Base-by-base conservation (phyloP, 2,329 filamentous ascomycete genomes). In the Ilyonectria robusta region DNA sequence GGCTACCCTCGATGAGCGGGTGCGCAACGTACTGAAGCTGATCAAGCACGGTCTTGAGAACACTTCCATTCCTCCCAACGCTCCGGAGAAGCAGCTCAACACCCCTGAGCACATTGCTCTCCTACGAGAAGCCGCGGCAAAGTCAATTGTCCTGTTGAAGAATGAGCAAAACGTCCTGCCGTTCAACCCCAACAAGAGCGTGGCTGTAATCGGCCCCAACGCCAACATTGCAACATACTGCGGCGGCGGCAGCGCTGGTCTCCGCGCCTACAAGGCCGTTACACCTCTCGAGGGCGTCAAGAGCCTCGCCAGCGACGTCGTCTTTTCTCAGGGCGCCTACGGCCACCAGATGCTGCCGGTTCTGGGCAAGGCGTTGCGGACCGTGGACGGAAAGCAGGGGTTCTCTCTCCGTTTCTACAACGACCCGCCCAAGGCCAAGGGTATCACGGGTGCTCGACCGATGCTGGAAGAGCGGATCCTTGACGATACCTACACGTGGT, bases 81-180 rank as follows among this genome's bases (percentile, higher is more conserved):
- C 68, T 1, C 66, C 66, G 1, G 70, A 72, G 35, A 60, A 48
- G 40, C 64, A 65, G 21, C 58, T 65, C n/a, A 72, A 58, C 74
- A 46, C 64, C 69, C 10, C 78, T 75, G 65, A 75, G 58, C 37
- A 74, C 68, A n/a, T 66, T 55, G 7, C 68, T 76, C 65, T 78
- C 55, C 7, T 78, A 72, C 19, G 81, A 79, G 68, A 79, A 78
- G 51, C 77, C 6, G 88, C 89, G 2, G 84, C 86, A 0, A 87
- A 91, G 65, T 88, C 87, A 1, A 86, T 91, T 15, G 89, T 92
- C 0, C 83, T 92, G 23, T 47, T 70, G 23, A 70, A 70, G 40
- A 70, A 70, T 31, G 50, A 70, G 2, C 42, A 35, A 6, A 58
- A 55, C 29, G 53, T 70, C 11, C 50, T 70, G 6, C 68, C 68